Base-by-base conservation (phyloP, 1,284 basidiomycete species). In the Prillingera fragicola region DNA sequence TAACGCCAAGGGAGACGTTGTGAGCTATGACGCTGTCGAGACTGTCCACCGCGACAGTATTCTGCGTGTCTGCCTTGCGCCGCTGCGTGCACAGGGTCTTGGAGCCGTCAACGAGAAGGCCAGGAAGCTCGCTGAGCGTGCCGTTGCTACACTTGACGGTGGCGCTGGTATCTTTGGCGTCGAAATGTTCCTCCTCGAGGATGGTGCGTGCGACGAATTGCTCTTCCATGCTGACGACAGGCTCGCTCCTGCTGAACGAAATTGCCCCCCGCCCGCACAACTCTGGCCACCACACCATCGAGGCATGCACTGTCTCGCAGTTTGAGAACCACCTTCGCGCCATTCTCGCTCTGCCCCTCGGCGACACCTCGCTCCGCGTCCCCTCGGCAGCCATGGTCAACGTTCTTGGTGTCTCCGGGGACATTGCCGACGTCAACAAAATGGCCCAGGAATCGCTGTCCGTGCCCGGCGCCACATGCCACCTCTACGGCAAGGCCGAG, bases 221-320 rank as follows among this genome's bases (percentile, higher is more conserved):
- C 18, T 33, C 13, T 23, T 40, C 28, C 25, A 45, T 22, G 33
- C 38, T 45, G 34, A 54, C 41, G 35, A 8, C 57, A 92, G 89
- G 85, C 19, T 71, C 75, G 1, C 77, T 98, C 3, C 81, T 84
- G 48, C 79, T 98, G 56, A 98, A 99, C 71, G 95, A 99, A 74
- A 96, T 99, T 52, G 95, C 95, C 0, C 95, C 95, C n/a, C 80
- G 95, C 18, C 94, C 95, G 1, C 95, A 99, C 72, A 99, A 98
- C 73, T 96, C 91, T 8, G 94, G 94, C 0, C 95, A 99, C 70
- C 96, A 97, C 72, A 97, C 94, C n/a, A 97, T 98, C 64, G 94
- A 97, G 73, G 92, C 94, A 0, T 95, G 89, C 69, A 78, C 89
- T 57, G 87, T 90, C 3, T 96, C 90, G 12, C 95, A 98, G 73